phyloP scores from a whole-genome alignment of 148 eudicot genomes.

The Rhododendron vialii region DNA sequence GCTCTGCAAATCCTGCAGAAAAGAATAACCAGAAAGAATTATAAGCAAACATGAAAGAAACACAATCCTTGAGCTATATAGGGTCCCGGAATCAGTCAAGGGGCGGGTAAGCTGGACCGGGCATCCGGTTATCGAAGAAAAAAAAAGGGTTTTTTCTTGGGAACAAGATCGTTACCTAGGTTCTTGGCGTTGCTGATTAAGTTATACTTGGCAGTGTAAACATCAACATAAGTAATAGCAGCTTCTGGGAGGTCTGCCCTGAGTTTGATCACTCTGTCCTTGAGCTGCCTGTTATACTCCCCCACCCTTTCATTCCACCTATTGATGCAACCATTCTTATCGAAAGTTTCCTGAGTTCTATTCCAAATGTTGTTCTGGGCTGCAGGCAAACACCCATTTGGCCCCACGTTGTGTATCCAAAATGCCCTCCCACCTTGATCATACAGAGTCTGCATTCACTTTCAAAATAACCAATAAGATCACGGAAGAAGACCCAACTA shows the following conservation, averaged over 20 bases:
- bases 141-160: too few species aligned
- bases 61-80: neutral
- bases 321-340: slow-evolving; percentile 26
- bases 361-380: neutral
- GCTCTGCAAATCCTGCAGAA: neutral
- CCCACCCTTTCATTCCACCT: slow-evolving; percentile 18
- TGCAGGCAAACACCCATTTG: slow-evolving; percentile 31
- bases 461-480: neutral
- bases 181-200: slow-evolving; percentile 22
- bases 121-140: too few species aligned
- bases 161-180: slow-evolving; percentile 3
- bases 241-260: slow-evolving; percentile 23
- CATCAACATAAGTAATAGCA: slow-evolving; percentile 19
- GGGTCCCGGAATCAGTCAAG: too few species aligned
- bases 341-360: slow-evolving; percentile 3
- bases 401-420: slow-evolving; percentile 36
- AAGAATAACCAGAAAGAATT: neutral
- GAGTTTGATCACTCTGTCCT: slow-evolving; percentile 17
- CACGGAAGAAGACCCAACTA: too few species aligned
- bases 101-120: too few species aligned
- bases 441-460: slow-evolving; percentile 19
- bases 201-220: slow-evolving; percentile 24
- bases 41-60: neutral
- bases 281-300: slow-evolving; percentile 24
- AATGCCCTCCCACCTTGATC: slow-evolving; percentile 27